Evolutionary conservation across 2,329 filamentous ascomycete genomes (phyloP).

Genomic region (Leptographium flavum): DNA sequence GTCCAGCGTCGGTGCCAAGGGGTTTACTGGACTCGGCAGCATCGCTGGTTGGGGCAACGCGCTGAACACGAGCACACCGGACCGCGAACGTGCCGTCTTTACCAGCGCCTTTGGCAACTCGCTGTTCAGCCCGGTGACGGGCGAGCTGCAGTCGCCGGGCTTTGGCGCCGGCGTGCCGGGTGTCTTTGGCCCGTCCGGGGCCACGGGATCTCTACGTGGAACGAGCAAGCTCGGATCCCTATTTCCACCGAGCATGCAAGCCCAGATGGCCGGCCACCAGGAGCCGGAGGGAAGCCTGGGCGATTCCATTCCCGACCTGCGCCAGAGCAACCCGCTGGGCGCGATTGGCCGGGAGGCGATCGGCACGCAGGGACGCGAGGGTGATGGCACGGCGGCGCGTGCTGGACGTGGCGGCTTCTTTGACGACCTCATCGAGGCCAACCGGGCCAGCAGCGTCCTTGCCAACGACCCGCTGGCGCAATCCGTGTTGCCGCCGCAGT

Average conservation of each 20-base stretch:
- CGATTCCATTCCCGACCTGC: conserved; percentile 44
- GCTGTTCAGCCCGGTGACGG: conserved; percentile 56
- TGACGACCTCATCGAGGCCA: conserved; percentile 10
- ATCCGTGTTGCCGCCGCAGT: conserved; percentile 11
- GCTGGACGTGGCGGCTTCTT: conserved; percentile 18
- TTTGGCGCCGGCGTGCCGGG: conserved; percentile 39
- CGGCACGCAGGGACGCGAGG: conserved; percentile 37
- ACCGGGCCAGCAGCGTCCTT: not conserved
- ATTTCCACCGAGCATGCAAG: conserved; percentile 81
- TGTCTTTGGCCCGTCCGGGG: conserved; percentile 23
- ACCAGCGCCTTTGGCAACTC: conserved; percentile 59
- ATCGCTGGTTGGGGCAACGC: conserved; percentile 47
- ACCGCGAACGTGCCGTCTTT: conserved; percentile 44
- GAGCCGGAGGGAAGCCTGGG: conserved; percentile 49
- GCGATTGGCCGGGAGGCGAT: conserved; percentile 52
- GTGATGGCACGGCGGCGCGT: conserved; percentile 41
- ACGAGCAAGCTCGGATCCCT: conserved; percentile 74
- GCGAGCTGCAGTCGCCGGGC: conserved; percentile 64
- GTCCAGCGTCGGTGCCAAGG: conserved; percentile 71
- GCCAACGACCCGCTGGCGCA: conserved; percentile 14
- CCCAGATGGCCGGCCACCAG: conserved; percentile 54
- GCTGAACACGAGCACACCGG: conserved; percentile 51
- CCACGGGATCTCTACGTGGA: conserved; percentile 55
- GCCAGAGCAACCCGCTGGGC: conserved; percentile 47
- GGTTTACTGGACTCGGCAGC: conserved; percentile 48